phyloP scores from a whole-genome alignment of 1,139 yeast genomes.

The Candida sp. region DNA sequence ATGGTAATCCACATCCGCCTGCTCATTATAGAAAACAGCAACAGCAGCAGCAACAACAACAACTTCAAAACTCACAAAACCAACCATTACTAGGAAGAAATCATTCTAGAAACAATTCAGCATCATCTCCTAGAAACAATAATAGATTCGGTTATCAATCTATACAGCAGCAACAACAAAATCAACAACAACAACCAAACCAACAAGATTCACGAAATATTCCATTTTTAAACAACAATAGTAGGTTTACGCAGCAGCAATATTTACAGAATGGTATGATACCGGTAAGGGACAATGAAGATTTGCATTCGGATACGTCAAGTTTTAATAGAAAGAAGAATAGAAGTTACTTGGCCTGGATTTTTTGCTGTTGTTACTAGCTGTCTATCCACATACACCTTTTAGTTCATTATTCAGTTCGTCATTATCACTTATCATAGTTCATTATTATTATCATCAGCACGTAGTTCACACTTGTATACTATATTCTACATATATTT shows the following conservation, averaged over 20 bases:
- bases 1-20: slow-evolving; percentile 75
- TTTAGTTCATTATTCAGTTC: slow-evolving; percentile 7
- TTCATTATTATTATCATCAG: background rate
- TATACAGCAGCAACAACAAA: slow-evolving; percentile 24
- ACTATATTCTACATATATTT: background rate
- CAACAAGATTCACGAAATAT: slow-evolving; percentile 11
- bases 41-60: slow-evolving; percentile 12
- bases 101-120: slow-evolving; percentile 4
- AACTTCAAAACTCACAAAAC: slow-evolving; percentile 9
- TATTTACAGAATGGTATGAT: slow-evolving; percentile 27
- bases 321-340: slow-evolving; percentile 31
- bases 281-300: slow-evolving; percentile 41
- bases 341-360: slow-evolving; percentile 9
- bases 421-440: background rate
- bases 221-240: slow-evolving; percentile 1
- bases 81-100: slow-evolving; percentile 12
- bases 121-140: slow-evolving; percentile 8
- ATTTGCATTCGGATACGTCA: slow-evolving; percentile 42
- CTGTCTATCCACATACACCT: background rate
- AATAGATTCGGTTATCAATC: slow-evolving; percentile 29
- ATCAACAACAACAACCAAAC: slow-evolving; percentile 15
- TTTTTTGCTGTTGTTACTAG: slow-evolving; percentile 12
- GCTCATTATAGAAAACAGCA: slow-evolving; percentile 15
- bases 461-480: background rate
- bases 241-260: background rate